A percentile compares a stretch with the other conserved stretches of the same genome.
phyloP scores from a whole-genome alignment of 2,329 filamentous ascomycete genomes.

The Tolypocladium nubicola region DNA sequence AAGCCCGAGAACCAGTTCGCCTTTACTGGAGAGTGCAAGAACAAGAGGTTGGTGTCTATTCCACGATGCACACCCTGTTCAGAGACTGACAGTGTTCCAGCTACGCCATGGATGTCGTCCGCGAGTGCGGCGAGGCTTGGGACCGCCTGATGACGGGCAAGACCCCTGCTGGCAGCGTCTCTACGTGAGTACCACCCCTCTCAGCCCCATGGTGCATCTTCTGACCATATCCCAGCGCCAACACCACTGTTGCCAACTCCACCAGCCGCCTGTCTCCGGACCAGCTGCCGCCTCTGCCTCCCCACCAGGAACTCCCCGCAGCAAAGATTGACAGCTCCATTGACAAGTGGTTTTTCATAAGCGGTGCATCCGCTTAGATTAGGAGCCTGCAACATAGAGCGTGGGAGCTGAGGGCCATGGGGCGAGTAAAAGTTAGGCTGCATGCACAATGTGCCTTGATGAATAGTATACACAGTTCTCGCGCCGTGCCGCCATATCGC shows the following conservation, averaged over 20 bases:
- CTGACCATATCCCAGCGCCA: slow-evolving; percentile 51
- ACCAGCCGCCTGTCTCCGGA: slow-evolving; percentile 57
- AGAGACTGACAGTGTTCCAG: slow-evolving; percentile 26
- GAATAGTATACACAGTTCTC: slow-evolving; percentile 17
- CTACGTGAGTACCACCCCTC: slow-evolving; percentile 55
- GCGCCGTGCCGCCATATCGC: slow-evolving; percentile 4
- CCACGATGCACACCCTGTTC: not conserved
- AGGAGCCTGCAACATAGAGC: not conserved
- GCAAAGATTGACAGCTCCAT: slow-evolving; percentile 92
- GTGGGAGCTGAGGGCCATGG: not conserved
- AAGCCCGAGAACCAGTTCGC: slow-evolving; percentile 99
- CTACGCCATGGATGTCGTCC: slow-evolving; percentile 91
- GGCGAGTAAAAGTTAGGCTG: slow-evolving; percentile 5
- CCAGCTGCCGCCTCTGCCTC: slow-evolving; percentile 66
- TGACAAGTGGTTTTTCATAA: slow-evolving; percentile 99
- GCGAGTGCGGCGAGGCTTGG: slow-evolving; percentile 95
- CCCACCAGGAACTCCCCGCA: slow-evolving; percentile 68
- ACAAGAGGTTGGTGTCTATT: slow-evolving; percentile 63
- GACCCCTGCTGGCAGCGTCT: slow-evolving; percentile 65
- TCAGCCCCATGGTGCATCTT: not conserved
- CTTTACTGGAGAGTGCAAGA: slow-evolving; percentile 99
- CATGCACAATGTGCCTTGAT: not conserved
- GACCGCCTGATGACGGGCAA: slow-evolving; percentile 91
- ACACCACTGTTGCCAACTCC: slow-evolving; percentile 66
- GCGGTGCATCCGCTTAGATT: slow-evolving; percentile 73